These are phyloP conservation scores for Cryptosporidium xiaoi DNA, from an alignment of 169 alveolate genomes.

Conservation along the genomic window DNA sequence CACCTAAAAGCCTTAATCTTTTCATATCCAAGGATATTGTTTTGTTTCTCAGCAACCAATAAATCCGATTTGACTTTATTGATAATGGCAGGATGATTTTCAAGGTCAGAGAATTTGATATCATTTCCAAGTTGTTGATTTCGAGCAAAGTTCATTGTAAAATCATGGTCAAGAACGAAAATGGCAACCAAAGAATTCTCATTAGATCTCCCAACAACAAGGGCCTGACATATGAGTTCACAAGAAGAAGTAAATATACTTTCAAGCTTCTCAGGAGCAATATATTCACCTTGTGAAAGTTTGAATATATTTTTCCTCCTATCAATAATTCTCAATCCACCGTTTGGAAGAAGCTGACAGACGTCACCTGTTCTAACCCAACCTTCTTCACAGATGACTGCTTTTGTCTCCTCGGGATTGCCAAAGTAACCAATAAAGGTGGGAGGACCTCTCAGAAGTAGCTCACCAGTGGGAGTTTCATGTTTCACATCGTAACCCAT, in stretches of 20 bases:
- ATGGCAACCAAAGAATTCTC: conserved; percentile 57
- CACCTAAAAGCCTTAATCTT: conserved; percentile 59
- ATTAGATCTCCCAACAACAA: conserved; percentile 63
- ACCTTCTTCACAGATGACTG: conserved; percentile 88
- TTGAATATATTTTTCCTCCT: conserved; percentile 95
- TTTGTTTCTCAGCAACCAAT: conserved; percentile 17
- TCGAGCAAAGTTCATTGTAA: conserved; percentile 64
- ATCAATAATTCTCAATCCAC: conserved; percentile 91
- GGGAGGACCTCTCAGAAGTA: conserved; percentile 88
- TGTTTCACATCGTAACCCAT: conserved; percentile 87
- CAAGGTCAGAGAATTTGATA: conserved; percentile 39
- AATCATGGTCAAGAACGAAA: conserved; percentile 68
- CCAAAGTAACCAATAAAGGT: conserved; percentile 91
- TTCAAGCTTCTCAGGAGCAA: conserved; percentile 93
- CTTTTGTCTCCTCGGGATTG: conserved; percentile 88
- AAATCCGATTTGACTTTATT: conserved; percentile 20
- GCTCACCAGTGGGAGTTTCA: conserved; percentile 93
- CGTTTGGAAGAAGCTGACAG: conserved; percentile 85
- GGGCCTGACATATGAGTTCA: conserved; percentile 50
- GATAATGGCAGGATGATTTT: conserved; percentile 29
- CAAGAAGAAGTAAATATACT: conserved; percentile 42
- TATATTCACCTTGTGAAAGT: conserved; percentile 95
- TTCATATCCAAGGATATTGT: conserved; percentile 71
- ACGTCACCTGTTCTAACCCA: conserved; percentile 95
- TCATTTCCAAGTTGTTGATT: conserved; percentile 11